Evolutionary conservation across 192 early-diverging fungal species (phyloP), one percentile per base, ranked within the genome.

Genomic region (Radiomyces spectabilis): DNA sequence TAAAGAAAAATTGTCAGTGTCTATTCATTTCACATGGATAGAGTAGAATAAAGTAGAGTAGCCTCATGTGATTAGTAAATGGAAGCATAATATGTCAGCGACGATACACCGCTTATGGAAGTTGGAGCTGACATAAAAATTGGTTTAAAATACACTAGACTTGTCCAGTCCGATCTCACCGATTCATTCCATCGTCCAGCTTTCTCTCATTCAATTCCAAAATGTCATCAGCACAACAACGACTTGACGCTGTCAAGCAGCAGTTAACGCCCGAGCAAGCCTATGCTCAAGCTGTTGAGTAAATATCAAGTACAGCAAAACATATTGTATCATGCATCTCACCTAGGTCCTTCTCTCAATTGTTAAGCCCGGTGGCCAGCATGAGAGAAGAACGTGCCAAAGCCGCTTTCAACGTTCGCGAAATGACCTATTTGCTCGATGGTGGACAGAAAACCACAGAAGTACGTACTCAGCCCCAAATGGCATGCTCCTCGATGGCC

Each of bases 351-450:
- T 27, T 29, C 7, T 9, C 19, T 29, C 19, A 18, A 12, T 7
- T 50, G 13, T 44, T 26, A 52, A 66, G 64, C 30, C 57, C 64
- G 16, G 53, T 66, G 2, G 52, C 46, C 16, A 60, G 53, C 29
- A 77, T 94, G 60, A 71, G 73, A 34, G 77, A 82, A 44, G 92
- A 95, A 81, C 79, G 92, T 63, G 70, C 64, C 35, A 76, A 76
- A 33, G 82, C 87, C 5, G 76, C 79, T 18, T 95, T 95, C 58
- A 75, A 87, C 27, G 69, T 92, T 52, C 75, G 83, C 24, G 82
- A 85, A 33, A 53, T 95, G 71, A 91, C 93, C 13, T 81, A 88
- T 65, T 85, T 85, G 62, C 61, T 95, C 35, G 93, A 95, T 44
- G 88, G 91, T 38, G 86, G 82, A 52, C 72, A 79, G 43, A 69